These are phyloP conservation scores for Przewalskia tangutica DNA, from an alignment of 257 asterid species.

Conservation along the genomic window DNA sequence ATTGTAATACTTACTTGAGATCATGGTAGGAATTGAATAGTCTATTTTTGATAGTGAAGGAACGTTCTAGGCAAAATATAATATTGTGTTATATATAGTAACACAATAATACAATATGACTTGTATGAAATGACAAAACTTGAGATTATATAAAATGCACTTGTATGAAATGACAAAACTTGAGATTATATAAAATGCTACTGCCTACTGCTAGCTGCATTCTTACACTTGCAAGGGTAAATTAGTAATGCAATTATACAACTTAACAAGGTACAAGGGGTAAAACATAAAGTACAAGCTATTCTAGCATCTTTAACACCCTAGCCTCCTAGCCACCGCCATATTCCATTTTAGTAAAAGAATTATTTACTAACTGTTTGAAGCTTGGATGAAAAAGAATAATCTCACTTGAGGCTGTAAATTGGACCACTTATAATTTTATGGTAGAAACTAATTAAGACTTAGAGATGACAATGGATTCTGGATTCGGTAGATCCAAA, in stretches of 20 bases:
- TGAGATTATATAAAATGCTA: neutral
- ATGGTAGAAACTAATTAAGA: neutral
- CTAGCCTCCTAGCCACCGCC: neutral
- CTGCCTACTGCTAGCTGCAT: neutral
- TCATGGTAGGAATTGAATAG: no score
- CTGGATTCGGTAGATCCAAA: no score
- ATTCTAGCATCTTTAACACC: neutral
- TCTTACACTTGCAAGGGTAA: neutral
- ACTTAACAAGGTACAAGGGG: neutral
- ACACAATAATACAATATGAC: neutral
- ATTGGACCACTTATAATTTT: neutral
- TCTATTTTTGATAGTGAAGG: no score
- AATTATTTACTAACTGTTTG: neutral
- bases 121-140: neutral
- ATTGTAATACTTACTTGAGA: no score
- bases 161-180: neutral
- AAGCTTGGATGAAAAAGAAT: neutral
- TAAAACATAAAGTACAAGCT: neutral
- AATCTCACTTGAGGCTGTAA: neutral
- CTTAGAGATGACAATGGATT: no score
- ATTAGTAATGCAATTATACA: neutral
- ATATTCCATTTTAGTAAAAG: neutral
- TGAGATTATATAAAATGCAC: neutral
- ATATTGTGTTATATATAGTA: neutral
- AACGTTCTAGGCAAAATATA: neutral